Base-by-base conservation (phyloP, 495 filamentous ascomycete species). In the Hyphodiscus hymeniophilus region DNA sequence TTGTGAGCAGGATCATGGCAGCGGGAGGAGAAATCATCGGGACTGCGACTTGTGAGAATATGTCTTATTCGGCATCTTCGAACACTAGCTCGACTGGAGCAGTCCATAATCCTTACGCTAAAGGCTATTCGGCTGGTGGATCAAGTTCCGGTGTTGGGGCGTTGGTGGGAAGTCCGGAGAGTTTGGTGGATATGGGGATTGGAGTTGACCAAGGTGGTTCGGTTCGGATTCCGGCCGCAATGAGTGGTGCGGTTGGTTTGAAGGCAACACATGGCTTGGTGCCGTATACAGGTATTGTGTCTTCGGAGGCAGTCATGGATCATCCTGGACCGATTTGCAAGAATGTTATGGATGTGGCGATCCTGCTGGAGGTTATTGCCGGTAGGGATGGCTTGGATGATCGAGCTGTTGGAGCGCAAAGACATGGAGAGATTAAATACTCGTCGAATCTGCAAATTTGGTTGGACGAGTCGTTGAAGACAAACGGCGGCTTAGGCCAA, bases 161-260 rank as follows among this genome's bases (percentile, higher is more conserved):
- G 1, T 56, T 77, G 7, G 71, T 74, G 13, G 39, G 39, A 28
- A 28, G 26, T 28, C 26, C 7, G 12, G 56, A 60, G 5, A 64
- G 7, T 41, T 64, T 38, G 26, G 72, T 76, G 3, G 75, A 80
- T 52, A 63, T 81, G 23, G 69, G 70, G 1, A 74, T 81, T 45
- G 79, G 77, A 15, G 71, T 71, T 5, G 79, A 82, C 50, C 76
- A 80, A 51, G 79, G 76, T n/a, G 79, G 79, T 5, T 75, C 70
- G 47, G 73, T 82, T 24, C 69, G 77, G 13, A 69, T 81, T 2
- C 78, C 77, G 0, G 63, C 73, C 23, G 64, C 71, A 0, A 60
- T 71, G 6, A 73, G 69, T 36, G 73, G 73, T 17, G 64, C 73
- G 20, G 61, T 64, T 0, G 72, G 71, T 0, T 55, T 73, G 10